A percentile compares a stretch with the other conserved stretches of the same genome.
phyloP scores from a whole-genome alignment of 2,329 filamentous ascomycete genomes.

The Fusarium sp. region DNA sequence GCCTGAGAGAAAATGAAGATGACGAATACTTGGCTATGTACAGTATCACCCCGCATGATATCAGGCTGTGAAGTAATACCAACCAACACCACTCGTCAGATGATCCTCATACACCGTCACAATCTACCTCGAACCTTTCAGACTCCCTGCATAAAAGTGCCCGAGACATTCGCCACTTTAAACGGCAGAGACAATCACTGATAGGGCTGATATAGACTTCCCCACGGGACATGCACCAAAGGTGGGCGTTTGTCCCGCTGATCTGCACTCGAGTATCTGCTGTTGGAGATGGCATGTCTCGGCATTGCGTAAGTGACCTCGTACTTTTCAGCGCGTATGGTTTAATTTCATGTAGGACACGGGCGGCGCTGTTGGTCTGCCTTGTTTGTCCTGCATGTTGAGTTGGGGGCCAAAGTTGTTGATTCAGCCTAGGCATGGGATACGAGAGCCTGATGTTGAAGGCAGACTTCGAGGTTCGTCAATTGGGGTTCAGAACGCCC shows the following conservation, averaged over 20 bases:
- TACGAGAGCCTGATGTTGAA: background rate
- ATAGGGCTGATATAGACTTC: conserved; percentile 10
- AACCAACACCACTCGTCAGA: background rate
- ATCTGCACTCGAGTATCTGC: background rate
- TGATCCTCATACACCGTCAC: background rate
- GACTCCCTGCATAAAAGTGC: background rate
- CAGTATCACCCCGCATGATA: conserved; percentile 3
- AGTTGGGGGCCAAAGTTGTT: background rate
- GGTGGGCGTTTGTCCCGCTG: background rate
- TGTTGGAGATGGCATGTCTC: background rate
- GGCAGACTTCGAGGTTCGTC: background rate
- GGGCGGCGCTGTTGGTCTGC: background rate
- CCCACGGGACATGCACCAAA: background rate
- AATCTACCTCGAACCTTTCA: background rate
- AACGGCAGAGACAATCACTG: background rate
- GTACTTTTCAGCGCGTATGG: background rate
- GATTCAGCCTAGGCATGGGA: background rate
- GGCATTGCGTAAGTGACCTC: background rate
- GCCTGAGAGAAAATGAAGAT: background rate
- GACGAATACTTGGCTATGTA: background rate
- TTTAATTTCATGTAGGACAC: too few relatives aligned
- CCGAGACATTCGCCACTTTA: background rate
- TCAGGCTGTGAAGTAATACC: background rate
- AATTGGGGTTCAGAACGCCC: background rate
- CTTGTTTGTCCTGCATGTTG: conserved; percentile 1